These are phyloP conservation scores for Nakazawaea holstii DNA, from an alignment of 805 yeast genomes.

Conservation along the genomic window DNA sequence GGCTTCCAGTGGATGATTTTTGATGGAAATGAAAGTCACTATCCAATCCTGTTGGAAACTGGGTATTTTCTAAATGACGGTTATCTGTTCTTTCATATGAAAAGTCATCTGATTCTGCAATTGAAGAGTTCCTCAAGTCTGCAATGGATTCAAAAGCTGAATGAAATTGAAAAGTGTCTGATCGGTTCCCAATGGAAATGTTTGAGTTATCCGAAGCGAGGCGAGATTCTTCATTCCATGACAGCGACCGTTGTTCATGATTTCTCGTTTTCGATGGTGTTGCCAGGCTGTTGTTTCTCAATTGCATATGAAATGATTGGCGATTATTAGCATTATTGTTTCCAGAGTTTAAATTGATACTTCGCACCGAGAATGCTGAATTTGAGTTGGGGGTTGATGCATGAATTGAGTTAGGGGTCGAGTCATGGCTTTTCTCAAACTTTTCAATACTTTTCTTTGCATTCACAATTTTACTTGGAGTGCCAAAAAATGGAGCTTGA, in stretches of 20 bases:
- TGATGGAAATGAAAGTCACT: neutral
- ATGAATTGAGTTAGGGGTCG: neutral
- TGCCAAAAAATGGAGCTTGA: neutral
- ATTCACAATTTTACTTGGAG: neutral
- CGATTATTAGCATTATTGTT: neutral
- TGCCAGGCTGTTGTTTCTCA: neutral
- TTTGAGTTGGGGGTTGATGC: conserved; percentile 1
- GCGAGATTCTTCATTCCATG: neutral
- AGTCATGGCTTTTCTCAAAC: neutral
- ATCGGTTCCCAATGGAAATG: too few relatives aligned
- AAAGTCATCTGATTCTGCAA: neutral
- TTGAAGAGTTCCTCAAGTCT: neutral
- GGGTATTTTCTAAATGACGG: neutral
- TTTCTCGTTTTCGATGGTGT: neutral
- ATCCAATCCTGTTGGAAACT: neutral
- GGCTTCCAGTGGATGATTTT: neutral
- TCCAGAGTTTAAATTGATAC: neutral
- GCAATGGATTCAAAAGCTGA: neutral
- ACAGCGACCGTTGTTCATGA: neutral
- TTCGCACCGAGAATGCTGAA: neutral
- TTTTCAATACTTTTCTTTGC: neutral
- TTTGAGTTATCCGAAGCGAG: neutral
- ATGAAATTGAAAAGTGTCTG: neutral
- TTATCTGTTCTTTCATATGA: conserved; percentile 7
- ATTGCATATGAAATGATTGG: neutral